Conservation (phyloP, 2,329 filamentous ascomycete genomes). For the Diaporthe citrichinensis region DNA sequence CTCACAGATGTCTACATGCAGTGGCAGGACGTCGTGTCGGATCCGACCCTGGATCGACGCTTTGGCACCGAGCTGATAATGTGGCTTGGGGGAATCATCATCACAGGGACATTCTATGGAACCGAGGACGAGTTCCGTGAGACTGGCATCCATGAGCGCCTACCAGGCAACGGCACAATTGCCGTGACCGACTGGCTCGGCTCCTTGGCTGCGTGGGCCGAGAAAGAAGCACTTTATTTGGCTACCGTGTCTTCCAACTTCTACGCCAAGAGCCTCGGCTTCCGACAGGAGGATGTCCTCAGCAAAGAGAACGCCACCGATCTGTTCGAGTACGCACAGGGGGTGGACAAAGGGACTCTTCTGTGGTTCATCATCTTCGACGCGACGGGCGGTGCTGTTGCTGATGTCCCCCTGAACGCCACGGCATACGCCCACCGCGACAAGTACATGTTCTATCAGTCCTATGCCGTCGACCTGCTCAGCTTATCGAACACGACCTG, state of each 20-base stretch:
- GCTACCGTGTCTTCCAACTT: constrained; percentile 65
- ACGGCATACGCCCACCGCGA: constrained; percentile 76
- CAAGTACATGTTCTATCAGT: constrained; percentile 74
- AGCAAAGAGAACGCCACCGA: constrained; percentile 59
- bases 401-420: constrained; percentile 66
- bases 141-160: constrained; percentile 62
- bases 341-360: constrained; percentile 62
- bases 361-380: constrained; percentile 76
- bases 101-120: constrained; percentile 74
- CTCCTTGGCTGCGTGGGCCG: constrained; percentile 66
- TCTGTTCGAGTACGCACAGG: constrained; percentile 69
- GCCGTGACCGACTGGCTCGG: constrained; percentile 75
- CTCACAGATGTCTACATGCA: constrained; percentile 65
- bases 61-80: constrained; percentile 71
- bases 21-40: constrained; percentile 71
- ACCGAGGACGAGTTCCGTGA: constrained; percentile 68
- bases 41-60: constrained; percentile 69
- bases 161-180: constrained; percentile 61
- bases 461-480: constrained; percentile 68
- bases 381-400: constrained; percentile 71
- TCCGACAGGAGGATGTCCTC: constrained; percentile 64
- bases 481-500: constrained; percentile 61
- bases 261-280: constrained; percentile 70
- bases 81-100: constrained; percentile 66
- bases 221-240: constrained; percentile 63